Percentiles rank a stretch among this genome's conserved stretches.
Evolutionary conservation across 169 alveolate genomes (phyloP).

Genomic region (Plasmodium coatneyi): DNA sequence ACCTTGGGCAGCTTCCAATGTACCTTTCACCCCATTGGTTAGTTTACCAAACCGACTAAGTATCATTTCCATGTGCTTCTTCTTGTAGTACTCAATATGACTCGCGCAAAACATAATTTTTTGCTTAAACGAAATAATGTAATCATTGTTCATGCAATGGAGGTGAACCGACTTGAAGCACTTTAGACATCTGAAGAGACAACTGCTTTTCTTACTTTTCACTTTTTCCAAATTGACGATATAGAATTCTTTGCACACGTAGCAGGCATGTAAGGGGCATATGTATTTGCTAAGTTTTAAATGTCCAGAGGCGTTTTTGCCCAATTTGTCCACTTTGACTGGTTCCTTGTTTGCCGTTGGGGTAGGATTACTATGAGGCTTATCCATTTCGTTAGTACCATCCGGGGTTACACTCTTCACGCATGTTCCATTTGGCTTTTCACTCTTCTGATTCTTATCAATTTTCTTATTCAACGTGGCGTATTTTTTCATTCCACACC

Average conservation of each 20-base stretch:
- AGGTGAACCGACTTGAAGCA: constrained; percentile 50
- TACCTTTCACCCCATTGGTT: too few relatives aligned
- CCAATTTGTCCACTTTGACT: background rate
- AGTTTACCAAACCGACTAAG: background rate
- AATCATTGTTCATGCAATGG: constrained; percentile 30
- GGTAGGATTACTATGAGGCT: background rate
- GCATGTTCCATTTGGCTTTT: background rate
- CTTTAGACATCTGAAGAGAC: constrained; percentile 41
- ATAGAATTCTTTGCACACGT: constrained; percentile 48
- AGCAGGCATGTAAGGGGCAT: constrained; percentile 67
- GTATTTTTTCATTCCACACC: background rate
- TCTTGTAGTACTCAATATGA: constrained; percentile 34
- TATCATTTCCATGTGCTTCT: constrained; percentile 30
- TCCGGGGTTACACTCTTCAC: background rate
- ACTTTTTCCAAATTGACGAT: constrained; percentile 15
- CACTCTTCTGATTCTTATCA: background rate
- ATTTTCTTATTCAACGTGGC: constrained; percentile 4
- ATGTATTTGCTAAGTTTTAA: constrained; percentile 11
- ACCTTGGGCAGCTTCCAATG: too few relatives aligned
- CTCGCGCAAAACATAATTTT: constrained; percentile 40
- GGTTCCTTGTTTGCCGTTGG: background rate
- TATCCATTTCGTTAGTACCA: background rate
- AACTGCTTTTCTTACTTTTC: background rate
- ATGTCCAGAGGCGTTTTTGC: background rate
- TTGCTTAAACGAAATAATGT: constrained; percentile 32